These are phyloP conservation scores for Cytospora piceicola DNA, from an alignment of 2,329 filamentous ascomycete genomes.

Conservation along the genomic window DNA sequence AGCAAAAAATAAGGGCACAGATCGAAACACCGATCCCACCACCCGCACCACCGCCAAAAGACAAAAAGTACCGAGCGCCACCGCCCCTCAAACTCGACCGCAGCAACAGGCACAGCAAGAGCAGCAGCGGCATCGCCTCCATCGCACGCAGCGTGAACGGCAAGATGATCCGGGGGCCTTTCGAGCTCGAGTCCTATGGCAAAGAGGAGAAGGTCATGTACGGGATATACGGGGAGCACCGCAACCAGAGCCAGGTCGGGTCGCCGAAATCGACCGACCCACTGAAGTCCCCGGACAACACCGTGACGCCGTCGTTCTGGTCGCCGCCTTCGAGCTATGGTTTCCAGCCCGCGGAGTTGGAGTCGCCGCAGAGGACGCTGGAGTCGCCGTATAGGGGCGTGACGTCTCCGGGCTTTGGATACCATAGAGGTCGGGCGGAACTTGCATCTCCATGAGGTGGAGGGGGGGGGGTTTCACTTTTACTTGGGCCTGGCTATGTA, in stretches of 20 bases:
- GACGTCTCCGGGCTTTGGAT: constrained; percentile 7
- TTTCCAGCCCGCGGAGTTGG: constrained; percentile 27
- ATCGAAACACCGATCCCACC: constrained; percentile 18
- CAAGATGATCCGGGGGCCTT: constrained; percentile 23
- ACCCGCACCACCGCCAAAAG: constrained; percentile 22
- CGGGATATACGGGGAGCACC: constrained; percentile 14
- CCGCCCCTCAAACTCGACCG: constrained; percentile 7
- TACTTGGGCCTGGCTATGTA: background rate
- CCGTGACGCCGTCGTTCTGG: constrained; percentile 15
- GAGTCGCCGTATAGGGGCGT: constrained; percentile 24
- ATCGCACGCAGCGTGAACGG: constrained; percentile 16
- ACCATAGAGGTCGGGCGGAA: constrained; percentile 8
- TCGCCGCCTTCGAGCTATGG: constrained; percentile 23
- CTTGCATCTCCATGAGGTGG: constrained; percentile 14
- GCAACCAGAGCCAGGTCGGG: constrained; percentile 13
- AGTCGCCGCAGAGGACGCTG: constrained; percentile 26
- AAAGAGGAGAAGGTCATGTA: constrained; percentile 9
- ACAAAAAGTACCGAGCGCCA: constrained; percentile 14
- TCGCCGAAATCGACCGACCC: constrained; percentile 16
- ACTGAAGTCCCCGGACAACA: background rate
- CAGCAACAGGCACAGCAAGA: background rate
- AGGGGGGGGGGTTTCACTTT: background rate
- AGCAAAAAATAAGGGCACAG: constrained; percentile 23
- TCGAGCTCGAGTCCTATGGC: constrained; percentile 20
- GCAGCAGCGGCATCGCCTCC: constrained; percentile 14